phyloP scores from a whole-genome alignment of 148 eudicot species.

The Heliosperma pusillum region DNA sequence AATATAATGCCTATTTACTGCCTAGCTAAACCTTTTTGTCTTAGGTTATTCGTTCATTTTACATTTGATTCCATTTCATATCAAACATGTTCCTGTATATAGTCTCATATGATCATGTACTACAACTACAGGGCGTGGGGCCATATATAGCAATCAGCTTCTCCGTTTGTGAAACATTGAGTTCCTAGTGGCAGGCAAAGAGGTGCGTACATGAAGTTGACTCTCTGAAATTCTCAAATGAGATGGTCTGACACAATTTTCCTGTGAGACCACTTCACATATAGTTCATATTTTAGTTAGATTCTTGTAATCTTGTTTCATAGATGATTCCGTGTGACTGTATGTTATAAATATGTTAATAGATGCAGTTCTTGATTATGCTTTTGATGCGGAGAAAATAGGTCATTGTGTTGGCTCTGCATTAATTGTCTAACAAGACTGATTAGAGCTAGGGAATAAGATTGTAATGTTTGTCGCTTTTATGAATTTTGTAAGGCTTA shows the following conservation, averaged over 20 bases:
- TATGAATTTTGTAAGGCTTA: slow-evolving; percentile 52
- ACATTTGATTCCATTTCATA: not conserved
- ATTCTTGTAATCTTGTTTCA: slow-evolving; percentile 14
- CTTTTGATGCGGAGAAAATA: slow-evolving; percentile 93
- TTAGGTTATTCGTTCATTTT: no score
- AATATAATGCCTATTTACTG: no score
- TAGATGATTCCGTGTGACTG: slow-evolving; percentile 6
- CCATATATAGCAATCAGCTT: slow-evolving; percentile 95
- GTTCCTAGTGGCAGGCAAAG: slow-evolving; percentile 63
- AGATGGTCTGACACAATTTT: not conserved
- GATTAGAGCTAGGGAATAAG: slow-evolving; percentile 60
- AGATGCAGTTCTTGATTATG: slow-evolving; percentile 59
- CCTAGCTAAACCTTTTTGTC: no score
- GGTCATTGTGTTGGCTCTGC: slow-evolving; percentile 75
- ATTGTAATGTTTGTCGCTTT: slow-evolving; percentile 36
- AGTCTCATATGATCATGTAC: not conserved
- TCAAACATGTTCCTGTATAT: not conserved
- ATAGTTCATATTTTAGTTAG: not conserved
- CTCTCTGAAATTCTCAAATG: not conserved
- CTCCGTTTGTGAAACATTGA: slow-evolving; percentile 81
- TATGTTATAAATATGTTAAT: slow-evolving; percentile 17
- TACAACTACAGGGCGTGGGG: slow-evolving; percentile 74
- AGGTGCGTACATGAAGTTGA: slow-evolving; percentile 41
- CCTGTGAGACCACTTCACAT: not conserved
- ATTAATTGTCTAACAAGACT: slow-evolving; percentile 61